Conservation (phyloP, 2,329 filamentous ascomycete genomes). For the Aspergillus hortae region DNA sequence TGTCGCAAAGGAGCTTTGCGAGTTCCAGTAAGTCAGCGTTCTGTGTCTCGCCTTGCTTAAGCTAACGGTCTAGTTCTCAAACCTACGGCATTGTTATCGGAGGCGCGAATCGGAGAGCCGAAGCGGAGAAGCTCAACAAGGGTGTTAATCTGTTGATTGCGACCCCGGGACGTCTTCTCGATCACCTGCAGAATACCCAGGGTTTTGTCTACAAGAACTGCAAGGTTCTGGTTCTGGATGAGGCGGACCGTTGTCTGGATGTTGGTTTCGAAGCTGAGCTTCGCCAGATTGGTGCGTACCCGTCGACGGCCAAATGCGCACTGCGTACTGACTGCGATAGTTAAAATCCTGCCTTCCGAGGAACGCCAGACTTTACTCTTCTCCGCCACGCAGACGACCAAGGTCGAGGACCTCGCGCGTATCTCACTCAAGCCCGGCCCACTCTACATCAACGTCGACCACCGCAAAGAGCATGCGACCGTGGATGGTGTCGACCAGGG, state of each 20-base stretch:
- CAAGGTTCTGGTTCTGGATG: slow-evolving; percentile 83
- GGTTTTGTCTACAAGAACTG: slow-evolving; percentile 90
- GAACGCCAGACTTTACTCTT: slow-evolving; percentile 96
- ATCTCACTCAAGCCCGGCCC: slow-evolving; percentile 90
- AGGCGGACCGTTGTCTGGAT: slow-evolving; percentile 94
- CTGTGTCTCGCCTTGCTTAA: no score
- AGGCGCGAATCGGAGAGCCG: slow-evolving; percentile 83
- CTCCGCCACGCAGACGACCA: slow-evolving; percentile 96
- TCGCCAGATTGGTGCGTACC: slow-evolving; percentile 63
- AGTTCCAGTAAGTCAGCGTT: slow-evolving; percentile 61
- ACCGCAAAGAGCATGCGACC: slow-evolving; percentile 83
- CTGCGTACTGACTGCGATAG: slow-evolving; percentile 24
- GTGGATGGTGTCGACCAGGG: slow-evolving; percentile 94
- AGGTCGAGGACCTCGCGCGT: slow-evolving; percentile 92
- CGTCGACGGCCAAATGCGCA: background rate
- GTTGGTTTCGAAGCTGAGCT: slow-evolving; percentile 99
- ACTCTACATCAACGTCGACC: slow-evolving; percentile 94
- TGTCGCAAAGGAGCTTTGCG: slow-evolving; percentile 83
- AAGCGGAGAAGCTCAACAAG: slow-evolving; percentile 90
- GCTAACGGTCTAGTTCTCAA: slow-evolving; percentile 41
- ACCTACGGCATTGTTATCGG: slow-evolving; percentile 96
- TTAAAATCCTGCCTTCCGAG: slow-evolving; percentile 86
- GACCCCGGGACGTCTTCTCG: slow-evolving; percentile 85
- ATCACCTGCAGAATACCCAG: slow-evolving; percentile 90
- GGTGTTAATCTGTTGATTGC: slow-evolving; percentile 93